Evolutionary conservation across 1,139 yeast genomes (phyloP).

Genomic region (Saccharomyces hybrid): DNA sequence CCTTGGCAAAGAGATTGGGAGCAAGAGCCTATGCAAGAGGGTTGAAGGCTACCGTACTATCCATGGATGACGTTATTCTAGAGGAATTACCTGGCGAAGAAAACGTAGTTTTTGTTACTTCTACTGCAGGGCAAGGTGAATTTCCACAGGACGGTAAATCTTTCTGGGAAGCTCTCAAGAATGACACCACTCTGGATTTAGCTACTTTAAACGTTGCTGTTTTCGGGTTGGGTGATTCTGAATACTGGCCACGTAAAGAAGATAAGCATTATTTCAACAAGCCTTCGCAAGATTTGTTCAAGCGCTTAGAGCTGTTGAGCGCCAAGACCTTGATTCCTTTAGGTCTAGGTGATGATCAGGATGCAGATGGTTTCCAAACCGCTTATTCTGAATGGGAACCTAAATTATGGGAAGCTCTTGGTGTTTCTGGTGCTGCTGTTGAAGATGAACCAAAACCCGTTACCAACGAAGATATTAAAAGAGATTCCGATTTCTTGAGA

Average conservation of each 20-base stretch:
- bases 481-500: constrained; percentile 76
- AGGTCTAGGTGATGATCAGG: constrained; percentile 95
- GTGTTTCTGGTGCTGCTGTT: constrained; percentile 75
- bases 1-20: constrained; percentile 70
- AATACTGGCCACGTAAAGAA: constrained; percentile 96
- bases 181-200: constrained; percentile 63
- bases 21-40: constrained; percentile 86
- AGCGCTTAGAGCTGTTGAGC: constrained; percentile 60
- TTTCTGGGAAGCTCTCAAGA: constrained; percentile 80
- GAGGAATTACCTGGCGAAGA: constrained; percentile 80
- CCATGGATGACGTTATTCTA: constrained; percentile 79
- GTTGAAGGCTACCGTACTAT: constrained; percentile 62
- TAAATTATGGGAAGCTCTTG: constrained; percentile 77
- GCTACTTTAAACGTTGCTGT: constrained; percentile 63
- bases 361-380: constrained; percentile 89
- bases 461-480: constrained; percentile 93
- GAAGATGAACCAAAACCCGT: constrained; percentile 94
- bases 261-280: constrained; percentile 90
- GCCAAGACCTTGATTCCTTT: constrained; percentile 65
- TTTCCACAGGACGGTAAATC: constrained; percentile 91
- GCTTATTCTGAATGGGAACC: constrained; percentile 87
- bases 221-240: constrained; percentile 90
- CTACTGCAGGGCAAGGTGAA: constrained; percentile 98
- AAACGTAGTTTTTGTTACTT: constrained; percentile 71
- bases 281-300: constrained; percentile 71